Base-by-base conservation (phyloP, 2,329 filamentous ascomycete species). In the Ilyonectria destructans region DNA sequence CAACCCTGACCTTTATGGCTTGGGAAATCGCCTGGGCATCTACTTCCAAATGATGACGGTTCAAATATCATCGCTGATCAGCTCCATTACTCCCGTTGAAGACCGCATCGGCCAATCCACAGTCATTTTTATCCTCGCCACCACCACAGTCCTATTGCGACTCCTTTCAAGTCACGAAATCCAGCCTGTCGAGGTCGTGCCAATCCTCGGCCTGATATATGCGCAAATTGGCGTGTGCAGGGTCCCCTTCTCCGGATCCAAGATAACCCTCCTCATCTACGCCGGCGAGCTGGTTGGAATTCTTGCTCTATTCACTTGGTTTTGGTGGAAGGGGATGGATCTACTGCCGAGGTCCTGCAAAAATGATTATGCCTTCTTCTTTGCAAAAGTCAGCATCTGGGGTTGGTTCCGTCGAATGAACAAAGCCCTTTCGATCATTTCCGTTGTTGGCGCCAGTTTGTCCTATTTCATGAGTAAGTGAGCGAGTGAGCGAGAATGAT, bases 281-380 rank as follows among this genome's bases (percentile, higher is more conserved):
- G 54, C 54, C 21, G 40, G 43, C 26, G 59, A 62, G 31, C 52
- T 62, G 4, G 26, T 62, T 35, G 54, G 54, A 17, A 46, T 62
- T 17, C 51, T 62, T 23, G 59, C 40, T 17, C 46, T 62, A 7
- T 62, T 62, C 12, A 56, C 29, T 8, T 62, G 59, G 59, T 62
- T 62, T 26, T 62, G 59, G 59, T 62, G 59, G 59, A 62, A 56
- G 43, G 59, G 59, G 8, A 62, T 62, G 51, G 59, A 62, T 6
- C 13, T n/a, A 13, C 59, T 62, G 3, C 59, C 59, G 8, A 56
- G 51, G 10, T 23, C 33, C 29, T 62, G 59, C 43, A n/a, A 56
- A 1, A 33, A 62, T 5, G 59, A 54, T 19, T 62, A 62, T 19
- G 59, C 59, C 10, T 62, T 62, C 21, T 62, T 62, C 59, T 62